Conservation (phyloP, 495 filamentous ascomycete genomes). For the Hypomontagnella submonticulosa region DNA sequence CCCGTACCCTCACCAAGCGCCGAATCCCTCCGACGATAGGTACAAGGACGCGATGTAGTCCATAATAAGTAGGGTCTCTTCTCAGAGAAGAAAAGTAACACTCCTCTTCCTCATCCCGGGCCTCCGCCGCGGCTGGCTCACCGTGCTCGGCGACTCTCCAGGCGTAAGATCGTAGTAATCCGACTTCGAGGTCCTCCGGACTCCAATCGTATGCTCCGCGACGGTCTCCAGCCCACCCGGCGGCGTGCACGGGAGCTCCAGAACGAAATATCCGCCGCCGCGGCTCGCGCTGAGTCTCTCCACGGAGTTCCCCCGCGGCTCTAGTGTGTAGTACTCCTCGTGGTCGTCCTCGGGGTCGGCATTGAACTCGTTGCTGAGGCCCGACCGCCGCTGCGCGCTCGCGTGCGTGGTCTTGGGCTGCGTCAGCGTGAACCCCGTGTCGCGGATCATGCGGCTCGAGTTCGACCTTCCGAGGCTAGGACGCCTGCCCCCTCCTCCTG, state of each 20-base stretch:
- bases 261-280: constrained; percentile 17
- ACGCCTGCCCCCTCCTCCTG: constrained; percentile 56
- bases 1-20: not conserved
- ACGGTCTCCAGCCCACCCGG: constrained; percentile 15
- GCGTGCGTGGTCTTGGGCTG: constrained; percentile 36
- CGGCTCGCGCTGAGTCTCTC: not conserved
- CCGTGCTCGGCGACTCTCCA: constrained; percentile 4
- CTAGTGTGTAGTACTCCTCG: constrained; percentile 31
- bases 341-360: constrained; percentile 7
- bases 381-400: constrained; percentile 18
- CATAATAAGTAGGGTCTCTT: not conserved
- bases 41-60: not conserved
- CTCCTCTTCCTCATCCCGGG: constrained; percentile 21
- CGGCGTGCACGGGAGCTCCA: constrained; percentile 8
- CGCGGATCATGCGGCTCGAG: constrained; percentile 22
- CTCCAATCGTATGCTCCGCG: constrained; percentile 21
- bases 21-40: not conserved
- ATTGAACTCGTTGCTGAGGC: constrained; percentile 18
- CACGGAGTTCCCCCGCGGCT: constrained; percentile 16
- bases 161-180: constrained; percentile 25
- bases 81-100: constrained; percentile 32
- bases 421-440: constrained; percentile 27
- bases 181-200: constrained; percentile 7
- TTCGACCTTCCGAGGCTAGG: constrained; percentile 69
- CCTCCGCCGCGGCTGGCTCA: constrained; percentile 1